Evolutionary conservation across 805 yeast genomes (phyloP), one percentile per base, ranked within the genome.

Genomic region (Wickerhamia fluorescens): DNA sequence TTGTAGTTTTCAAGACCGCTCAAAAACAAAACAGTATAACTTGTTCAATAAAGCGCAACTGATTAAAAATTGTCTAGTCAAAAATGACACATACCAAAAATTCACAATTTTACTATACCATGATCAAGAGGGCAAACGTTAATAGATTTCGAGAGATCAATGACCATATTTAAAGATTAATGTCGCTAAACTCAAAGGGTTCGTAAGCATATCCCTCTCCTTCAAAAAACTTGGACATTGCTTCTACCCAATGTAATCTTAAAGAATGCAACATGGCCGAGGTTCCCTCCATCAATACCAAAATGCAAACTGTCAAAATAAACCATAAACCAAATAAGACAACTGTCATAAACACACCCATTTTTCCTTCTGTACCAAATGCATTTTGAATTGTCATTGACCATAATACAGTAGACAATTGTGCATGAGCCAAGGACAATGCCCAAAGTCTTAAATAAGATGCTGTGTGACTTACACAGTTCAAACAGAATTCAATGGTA

Each of bases 251-350:
- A 56, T 92, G 98, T 51, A 92, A 72, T 68, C 99, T 84, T 51
- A 92, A 71, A n/a, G 96, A 82, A 60, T 92, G 99, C 51, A 92
- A 72, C 98, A 92, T 92, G 20, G 98, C 98, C 15, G 96, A 86
- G 0, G 99, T 92, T 35, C 98, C 99, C 60, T 92, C 99, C 99
- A 92, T 92, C 30, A 83, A 65, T 9, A 92, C 97, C 49, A 92
- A 69, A 44, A 92, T 86, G 47, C 85, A 81, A 15, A 88, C 89
- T 0, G 98, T 89, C 37, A 92, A 66, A 3, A 74, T 74, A 54
- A 92, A 87, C 99, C 99, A 92, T 81, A 92, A 76, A 14, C 81
- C 95, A 55, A 92, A 92, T 51, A 92, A 60, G 14, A 81, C 49
- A 21, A 88, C 92, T 2, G 85, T 76, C 69, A 74, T 75, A 16